These are phyloP conservation scores for Blastocystis sp. DNA, from an alignment of 352 stramenopile species.

Conservation along the genomic window DNA sequence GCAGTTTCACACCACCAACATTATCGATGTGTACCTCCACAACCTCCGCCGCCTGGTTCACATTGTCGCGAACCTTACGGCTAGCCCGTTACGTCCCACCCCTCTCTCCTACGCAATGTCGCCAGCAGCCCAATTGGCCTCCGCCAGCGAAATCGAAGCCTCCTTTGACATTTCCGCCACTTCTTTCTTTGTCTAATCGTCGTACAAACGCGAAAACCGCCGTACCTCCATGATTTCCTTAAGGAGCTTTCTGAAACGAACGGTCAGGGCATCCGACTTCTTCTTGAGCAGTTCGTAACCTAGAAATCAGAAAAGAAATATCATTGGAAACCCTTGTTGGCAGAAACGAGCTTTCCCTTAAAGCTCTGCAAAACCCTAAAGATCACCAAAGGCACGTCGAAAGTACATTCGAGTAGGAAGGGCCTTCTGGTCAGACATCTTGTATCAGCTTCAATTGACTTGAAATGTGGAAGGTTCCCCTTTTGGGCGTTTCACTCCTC, in stretches of 20 bases:
- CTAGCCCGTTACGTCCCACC: slow-evolving; percentile 35
- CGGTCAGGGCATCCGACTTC: slow-evolving; percentile 96
- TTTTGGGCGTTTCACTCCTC: not conserved
- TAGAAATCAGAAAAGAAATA: not conserved
- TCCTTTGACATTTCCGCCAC: slow-evolving; percentile 58
- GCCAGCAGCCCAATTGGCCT: slow-evolving; percentile 91
- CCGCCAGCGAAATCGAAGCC: slow-evolving; percentile 84
- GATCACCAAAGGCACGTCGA: not conserved
- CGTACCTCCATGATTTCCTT: slow-evolving; percentile 73
- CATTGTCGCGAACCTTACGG: slow-evolving; percentile 81
- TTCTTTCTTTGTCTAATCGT: slow-evolving; percentile 65
- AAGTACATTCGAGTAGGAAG: slow-evolving; percentile 57
- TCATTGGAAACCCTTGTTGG: slow-evolving; percentile 70
- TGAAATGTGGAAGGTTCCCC: slow-evolving; percentile 29
- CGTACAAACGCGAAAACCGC: not conserved
- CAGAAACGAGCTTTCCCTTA: slow-evolving; percentile 71
- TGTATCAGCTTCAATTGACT: slow-evolving; percentile 48
- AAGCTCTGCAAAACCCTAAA: slow-evolving; percentile 71
- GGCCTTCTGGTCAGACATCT: slow-evolving; percentile 55
- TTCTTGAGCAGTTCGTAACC: slow-evolving; percentile 84
- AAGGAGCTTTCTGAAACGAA: slow-evolving; percentile 77
- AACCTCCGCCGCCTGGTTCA: slow-evolving; percentile 83
- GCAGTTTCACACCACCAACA: slow-evolving; percentile 93
- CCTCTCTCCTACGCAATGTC: slow-evolving; percentile 77
- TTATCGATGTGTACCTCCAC: slow-evolving; percentile 94